Percentiles rank a stretch among this genome's conserved stretches.
phyloP scores from a whole-genome alignment of 768 basidiomycete genomes.

The Macrolepiota albuminosa region DNA sequence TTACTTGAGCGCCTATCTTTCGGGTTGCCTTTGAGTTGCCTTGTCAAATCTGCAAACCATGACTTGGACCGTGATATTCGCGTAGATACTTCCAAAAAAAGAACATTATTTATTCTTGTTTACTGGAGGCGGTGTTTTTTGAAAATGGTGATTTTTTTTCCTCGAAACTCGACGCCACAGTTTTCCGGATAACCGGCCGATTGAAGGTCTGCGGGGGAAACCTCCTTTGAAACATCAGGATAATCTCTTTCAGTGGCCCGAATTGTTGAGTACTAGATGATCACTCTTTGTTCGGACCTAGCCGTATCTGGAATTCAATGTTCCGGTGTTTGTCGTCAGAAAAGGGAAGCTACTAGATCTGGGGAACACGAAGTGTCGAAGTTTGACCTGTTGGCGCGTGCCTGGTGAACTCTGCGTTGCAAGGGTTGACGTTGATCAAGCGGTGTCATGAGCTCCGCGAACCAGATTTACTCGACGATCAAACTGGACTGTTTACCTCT shows the following conservation, averaged over 20 bases:
- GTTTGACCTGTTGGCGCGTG: slow-evolving; percentile 37
- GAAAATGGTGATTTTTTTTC: slow-evolving; percentile 3
- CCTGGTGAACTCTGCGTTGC: slow-evolving; percentile 38
- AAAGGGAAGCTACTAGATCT: slow-evolving; percentile 38
- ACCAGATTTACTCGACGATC: slow-evolving; percentile 40
- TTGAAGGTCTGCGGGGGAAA: slow-evolving; percentile 17
- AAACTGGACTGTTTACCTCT: slow-evolving; percentile 36
- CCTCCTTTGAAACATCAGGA: slow-evolving; percentile 31
- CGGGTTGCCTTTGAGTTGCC: neutral
- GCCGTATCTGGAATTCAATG: slow-evolving; percentile 47
- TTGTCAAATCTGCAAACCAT: neutral
- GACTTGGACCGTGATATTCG: slow-evolving; percentile 14
- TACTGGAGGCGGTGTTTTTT: slow-evolving; percentile 7
- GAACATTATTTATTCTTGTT: slow-evolving; percentile 11
- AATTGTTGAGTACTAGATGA: slow-evolving; percentile 32
- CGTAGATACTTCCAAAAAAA: slow-evolving; percentile 16
- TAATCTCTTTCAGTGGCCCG: slow-evolving; percentile 25
- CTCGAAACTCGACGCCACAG: slow-evolving; percentile 24
- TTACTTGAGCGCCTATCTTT: neutral
- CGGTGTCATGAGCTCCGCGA: slow-evolving; percentile 40
- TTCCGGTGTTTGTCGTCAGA: slow-evolving; percentile 32
- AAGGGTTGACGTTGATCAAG: slow-evolving; percentile 40
- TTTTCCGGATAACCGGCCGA: slow-evolving; percentile 21
- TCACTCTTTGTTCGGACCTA: slow-evolving; percentile 37
- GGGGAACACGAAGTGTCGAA: slow-evolving; percentile 41